Evolutionary conservation across 2,329 filamentous ascomycete genomes (phyloP).

Genomic region (Leptographium galeiforme): DNA sequence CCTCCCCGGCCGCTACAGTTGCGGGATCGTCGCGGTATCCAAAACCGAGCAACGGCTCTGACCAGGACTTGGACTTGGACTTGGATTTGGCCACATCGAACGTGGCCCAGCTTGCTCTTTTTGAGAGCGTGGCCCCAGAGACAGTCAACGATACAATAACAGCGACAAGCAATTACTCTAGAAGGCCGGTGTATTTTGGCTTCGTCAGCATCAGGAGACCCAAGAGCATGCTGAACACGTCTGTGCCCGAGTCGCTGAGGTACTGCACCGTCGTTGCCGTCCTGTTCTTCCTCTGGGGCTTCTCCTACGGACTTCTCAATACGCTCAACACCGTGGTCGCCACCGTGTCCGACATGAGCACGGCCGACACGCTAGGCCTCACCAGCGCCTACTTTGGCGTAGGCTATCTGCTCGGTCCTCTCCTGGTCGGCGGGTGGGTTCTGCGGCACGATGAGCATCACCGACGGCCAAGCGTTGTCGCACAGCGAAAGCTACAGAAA

Average conservation of each 20-base stretch:
- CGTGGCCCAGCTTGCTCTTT: too few species aligned
- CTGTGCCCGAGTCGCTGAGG: conserved; percentile 50
- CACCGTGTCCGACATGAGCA: conserved; percentile 44
- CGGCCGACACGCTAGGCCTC: conserved; percentile 50
- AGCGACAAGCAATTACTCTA: too few species aligned
- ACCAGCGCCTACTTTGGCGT: conserved; percentile 59
- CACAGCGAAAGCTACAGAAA: not conserved
- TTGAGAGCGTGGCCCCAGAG: too few species aligned
- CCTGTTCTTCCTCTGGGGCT: conserved; percentile 74
- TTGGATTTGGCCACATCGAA: too few species aligned
- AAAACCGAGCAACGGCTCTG: too few species aligned
- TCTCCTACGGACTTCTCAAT: conserved; percentile 78
- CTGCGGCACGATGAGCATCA: conserved; percentile 53
- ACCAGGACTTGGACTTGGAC: too few species aligned
- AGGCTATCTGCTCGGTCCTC: conserved; percentile 55
- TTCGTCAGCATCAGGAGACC: conserved; percentile 59
- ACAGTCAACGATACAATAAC: too few species aligned
- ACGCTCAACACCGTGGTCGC: conserved; percentile 63
- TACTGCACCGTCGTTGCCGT: conserved; percentile 65
- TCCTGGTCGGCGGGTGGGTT: conserved; percentile 57
- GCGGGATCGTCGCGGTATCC: too few species aligned
- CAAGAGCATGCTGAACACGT: conserved; percentile 57
- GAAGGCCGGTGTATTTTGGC: conserved; percentile 49
- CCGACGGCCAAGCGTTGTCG: conserved; percentile 20
- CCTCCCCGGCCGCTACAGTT: too few species aligned